phyloP scores from a whole-genome alignment of 169 alveolate species.

The Eimeria necatrix region DNA sequence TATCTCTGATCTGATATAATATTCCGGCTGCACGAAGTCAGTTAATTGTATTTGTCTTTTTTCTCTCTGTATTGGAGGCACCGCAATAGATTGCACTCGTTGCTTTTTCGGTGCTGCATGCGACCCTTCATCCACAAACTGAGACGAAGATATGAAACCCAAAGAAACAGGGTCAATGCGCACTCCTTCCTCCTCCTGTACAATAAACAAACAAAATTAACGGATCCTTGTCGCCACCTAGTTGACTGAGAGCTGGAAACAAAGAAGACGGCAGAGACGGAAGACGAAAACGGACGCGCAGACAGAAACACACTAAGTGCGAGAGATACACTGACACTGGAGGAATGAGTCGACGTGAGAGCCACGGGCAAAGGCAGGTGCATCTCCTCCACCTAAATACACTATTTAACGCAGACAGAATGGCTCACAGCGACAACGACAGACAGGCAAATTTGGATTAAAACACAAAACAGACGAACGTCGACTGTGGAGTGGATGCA shows the following conservation, averaged over 20 bases:
- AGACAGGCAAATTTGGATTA: too few species aligned
- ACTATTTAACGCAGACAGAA: too few species aligned
- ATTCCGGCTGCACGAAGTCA: slow-evolving; percentile 60
- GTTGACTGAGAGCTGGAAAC: neutral
- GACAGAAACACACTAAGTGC: neutral
- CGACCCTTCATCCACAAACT: slow-evolving; percentile 40
- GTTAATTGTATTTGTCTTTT: neutral
- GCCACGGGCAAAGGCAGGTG: too few species aligned
- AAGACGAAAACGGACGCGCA: too few species aligned
- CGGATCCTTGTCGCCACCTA: neutral
- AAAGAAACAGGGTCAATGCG: slow-evolving; percentile 50
- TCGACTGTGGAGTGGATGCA: too few species aligned
- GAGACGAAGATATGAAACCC: slow-evolving; percentile 66
- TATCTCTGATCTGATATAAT: slow-evolving; percentile 52
- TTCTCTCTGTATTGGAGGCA: slow-evolving; percentile 72
- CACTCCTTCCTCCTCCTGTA: slow-evolving; percentile 75
- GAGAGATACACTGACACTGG: too few species aligned
- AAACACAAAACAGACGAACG: too few species aligned
- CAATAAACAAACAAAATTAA: neutral
- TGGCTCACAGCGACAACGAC: too few species aligned
- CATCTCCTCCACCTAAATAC: too few species aligned
- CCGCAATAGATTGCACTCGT: slow-evolving; percentile 25
- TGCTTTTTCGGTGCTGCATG: slow-evolving; percentile 29
- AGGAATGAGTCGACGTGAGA: too few species aligned
- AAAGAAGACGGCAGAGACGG: neutral